Percentiles rank a stretch among this genome's conserved stretches.
These are phyloP conservation scores for Pythium guiyangense DNA, from an alignment of 352 stramenopile genomes.

Conservation along the genomic window DNA sequence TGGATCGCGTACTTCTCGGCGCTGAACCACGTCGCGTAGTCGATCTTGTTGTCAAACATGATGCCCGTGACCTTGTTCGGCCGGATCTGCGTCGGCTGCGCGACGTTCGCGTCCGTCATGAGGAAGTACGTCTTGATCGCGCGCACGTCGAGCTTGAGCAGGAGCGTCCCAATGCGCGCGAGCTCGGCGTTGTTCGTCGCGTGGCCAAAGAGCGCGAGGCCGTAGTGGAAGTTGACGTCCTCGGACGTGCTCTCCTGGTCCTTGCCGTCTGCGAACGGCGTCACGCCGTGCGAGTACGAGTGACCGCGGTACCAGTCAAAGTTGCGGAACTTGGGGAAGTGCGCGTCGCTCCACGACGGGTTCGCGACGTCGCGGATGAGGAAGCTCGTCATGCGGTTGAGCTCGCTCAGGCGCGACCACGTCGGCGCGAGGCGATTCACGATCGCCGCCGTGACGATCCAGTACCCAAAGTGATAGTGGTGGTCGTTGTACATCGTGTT, in stretches of 20 bases:
- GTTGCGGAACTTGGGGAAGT: constrained; percentile 59
- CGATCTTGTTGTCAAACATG: constrained; percentile 77
- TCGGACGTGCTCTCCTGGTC: constrained; percentile 69
- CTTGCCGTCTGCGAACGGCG: constrained; percentile 53
- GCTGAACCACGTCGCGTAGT: constrained; percentile 80
- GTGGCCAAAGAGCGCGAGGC: constrained; percentile 42
- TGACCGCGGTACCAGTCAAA: constrained; percentile 73
- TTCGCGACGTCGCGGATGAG: constrained; percentile 56
- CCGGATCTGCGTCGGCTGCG: constrained; percentile 42
- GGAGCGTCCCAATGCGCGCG: constrained; percentile 37
- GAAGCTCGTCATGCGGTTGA: constrained; percentile 47
- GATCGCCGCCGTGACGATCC: constrained; percentile 53
- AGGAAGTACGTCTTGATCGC: constrained; percentile 74
- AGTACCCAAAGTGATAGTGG: constrained; percentile 77
- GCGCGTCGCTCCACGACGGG: constrained; percentile 20
- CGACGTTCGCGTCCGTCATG: constrained; percentile 42
- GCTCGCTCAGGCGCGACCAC: constrained; percentile 36
- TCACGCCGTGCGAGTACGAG: constrained; percentile 71
- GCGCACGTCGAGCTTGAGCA: constrained; percentile 44
- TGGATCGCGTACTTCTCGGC: constrained; percentile 64
- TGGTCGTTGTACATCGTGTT: constrained; percentile 80
- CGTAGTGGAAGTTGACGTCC: constrained; percentile 67
- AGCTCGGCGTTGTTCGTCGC: constrained; percentile 37
- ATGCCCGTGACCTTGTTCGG: constrained; percentile 66
- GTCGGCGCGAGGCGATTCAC: constrained; percentile 67